Evolutionary conservation across 1,284 basidiomycete genomes (phyloP), one percentile per base, ranked within the genome.

Genomic region (Sphaerobolus stellatus): DNA sequence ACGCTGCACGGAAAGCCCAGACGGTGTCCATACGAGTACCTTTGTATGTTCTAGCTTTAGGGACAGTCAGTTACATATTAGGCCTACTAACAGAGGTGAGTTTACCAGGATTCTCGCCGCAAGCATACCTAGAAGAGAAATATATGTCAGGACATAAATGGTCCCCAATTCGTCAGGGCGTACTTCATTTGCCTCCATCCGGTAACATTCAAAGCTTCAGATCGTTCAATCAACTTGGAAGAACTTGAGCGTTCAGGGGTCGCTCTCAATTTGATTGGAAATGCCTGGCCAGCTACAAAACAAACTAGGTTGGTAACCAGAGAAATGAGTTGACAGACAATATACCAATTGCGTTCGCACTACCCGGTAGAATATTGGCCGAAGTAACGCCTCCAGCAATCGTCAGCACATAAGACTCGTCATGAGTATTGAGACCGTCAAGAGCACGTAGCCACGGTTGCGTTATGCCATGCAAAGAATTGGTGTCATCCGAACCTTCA

Each of bases 161-260:
- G 13, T 16, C 22, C 4, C 18, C 18, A 24, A 20, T 16, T 47
- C 2, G 14, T 13, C 9, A 29, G 16, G 29, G 65, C 73, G 50
- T 58, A 84, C 83, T 83, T 82, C 71, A 86, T 75, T 58, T 86
- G 76, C 50, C 83, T 71, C 84, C 84, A 86, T 38, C 73, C 45
- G 20, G 74, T 31, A 68, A 65, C 24, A 61, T 66, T 41, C 49
- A 3, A 68, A 72, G 47, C 49, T 28, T 71, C 73, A 47, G 82
- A 83, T 28, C 83, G 81, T 49, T 87, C 84, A 18, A 88, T 67
- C 4, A 86, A 66, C 80, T 84, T 84, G 1, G 83, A 81, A 4
- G 74, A 76, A 3, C 83, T 73, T 0, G 84, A 80, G n/a, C 77
- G 74, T 58, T 85, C 80, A 36, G 63, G 63, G 2, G 83, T 83